Evolutionary conservation across 2,329 filamentous ascomycete genomes (phyloP).

Genomic region (Fusarium transvaalense): DNA sequence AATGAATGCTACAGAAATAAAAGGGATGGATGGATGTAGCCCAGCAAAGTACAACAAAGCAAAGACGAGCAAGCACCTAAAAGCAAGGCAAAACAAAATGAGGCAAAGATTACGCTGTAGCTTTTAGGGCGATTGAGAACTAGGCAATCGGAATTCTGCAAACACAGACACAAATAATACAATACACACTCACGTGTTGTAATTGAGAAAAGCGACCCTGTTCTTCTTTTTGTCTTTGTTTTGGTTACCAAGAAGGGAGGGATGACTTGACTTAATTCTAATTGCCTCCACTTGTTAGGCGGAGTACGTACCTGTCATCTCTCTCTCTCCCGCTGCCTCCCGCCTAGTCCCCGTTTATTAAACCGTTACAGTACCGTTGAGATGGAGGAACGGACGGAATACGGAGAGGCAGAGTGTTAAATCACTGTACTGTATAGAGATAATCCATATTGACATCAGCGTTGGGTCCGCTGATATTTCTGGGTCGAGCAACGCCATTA

Average conservation of each 20-base stretch:
- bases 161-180: conserved; percentile 14
- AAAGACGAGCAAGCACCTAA: conserved; percentile 3
- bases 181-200: conserved; percentile 10
- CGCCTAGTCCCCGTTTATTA: conserved; percentile 26
- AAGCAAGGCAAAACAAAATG: conserved; percentile 9
- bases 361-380: conserved; percentile 31
- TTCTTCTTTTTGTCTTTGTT: conserved; percentile 14
- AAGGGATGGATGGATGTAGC: conserved; percentile 3
- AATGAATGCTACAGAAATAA: conserved; percentile 19
- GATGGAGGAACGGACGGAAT: conserved; percentile 18
- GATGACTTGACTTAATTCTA: conserved; percentile 28
- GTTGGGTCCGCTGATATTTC: conserved; percentile 5
- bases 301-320: conserved; percentile 14
- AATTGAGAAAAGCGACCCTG: conserved; percentile 1
- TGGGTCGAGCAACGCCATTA: not conserved
- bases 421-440: too few relatives aligned
- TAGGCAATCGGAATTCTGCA: conserved; percentile 11
- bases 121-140: conserved; percentile 8
- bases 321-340: conserved; percentile 28
- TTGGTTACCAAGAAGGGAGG: conserved; percentile 24
- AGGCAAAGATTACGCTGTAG: conserved; percentile 6
- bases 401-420: conserved; percentile 3
- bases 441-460: conserved; percentile 7
- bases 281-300: conserved; percentile 4
- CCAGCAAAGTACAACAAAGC: conserved; percentile 5